Evolutionary conservation across 1,139 yeast genomes (phyloP).

Genomic region (Diutina rugosa): DNA sequence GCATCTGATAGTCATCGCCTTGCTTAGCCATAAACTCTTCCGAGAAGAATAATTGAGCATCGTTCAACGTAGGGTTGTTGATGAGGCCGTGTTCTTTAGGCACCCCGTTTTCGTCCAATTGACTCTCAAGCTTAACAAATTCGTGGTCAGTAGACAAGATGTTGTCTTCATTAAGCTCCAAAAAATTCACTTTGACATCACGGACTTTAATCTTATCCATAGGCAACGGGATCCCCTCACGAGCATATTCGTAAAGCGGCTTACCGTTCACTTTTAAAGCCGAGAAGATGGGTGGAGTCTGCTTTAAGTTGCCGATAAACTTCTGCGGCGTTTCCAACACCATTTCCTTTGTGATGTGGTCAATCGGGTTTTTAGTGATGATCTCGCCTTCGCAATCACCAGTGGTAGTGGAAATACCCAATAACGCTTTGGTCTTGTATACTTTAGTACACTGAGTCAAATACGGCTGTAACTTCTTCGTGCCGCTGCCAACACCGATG

Average conservation of each 20-base stretch:
- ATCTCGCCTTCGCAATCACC: conserved; percentile 90
- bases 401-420: conserved; percentile 88
- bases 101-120: conserved; percentile 38
- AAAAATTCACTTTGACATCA: conserved; percentile 45
- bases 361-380: conserved; percentile 40
- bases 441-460: conserved; percentile 61
- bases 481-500: conserved; percentile 82
- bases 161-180: conserved; percentile 36
- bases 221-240: conserved; percentile 80
- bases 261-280: conserved; percentile 93
- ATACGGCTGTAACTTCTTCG: conserved; percentile 64
- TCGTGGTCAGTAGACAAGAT: conserved; percentile 43
- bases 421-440: conserved; percentile 72
- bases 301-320: conserved; percentile 69
- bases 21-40: conserved; percentile 30
- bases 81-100: conserved; percentile 32
- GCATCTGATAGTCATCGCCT: conserved; percentile 9
- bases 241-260: conserved; percentile 87
- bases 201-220: conserved; percentile 58
- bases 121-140: conserved; percentile 37
- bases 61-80: conserved; percentile 49
- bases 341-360: conserved; percentile 44
- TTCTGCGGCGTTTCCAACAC: conserved; percentile 39
- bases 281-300: conserved; percentile 91
- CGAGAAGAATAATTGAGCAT: conserved; percentile 48